These are phyloP conservation scores for Streptanthus diversifolius DNA, from an alignment of 345 rosid species.

Conservation along the genomic window DNA sequence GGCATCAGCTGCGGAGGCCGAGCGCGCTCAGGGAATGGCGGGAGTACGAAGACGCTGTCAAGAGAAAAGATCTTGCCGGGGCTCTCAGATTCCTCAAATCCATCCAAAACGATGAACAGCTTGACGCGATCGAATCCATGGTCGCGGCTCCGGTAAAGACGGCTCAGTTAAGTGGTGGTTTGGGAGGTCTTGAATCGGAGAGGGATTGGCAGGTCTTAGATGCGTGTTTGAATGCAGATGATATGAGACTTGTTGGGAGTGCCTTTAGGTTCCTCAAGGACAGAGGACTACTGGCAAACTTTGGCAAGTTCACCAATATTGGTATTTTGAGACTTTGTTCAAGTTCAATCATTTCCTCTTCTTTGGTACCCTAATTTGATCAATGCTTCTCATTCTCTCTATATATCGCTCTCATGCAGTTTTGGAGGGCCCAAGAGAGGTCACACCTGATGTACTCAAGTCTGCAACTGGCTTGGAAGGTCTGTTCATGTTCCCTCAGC, in stretches of 20 bases:
- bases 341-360: background rate
- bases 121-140: conserved; percentile 13
- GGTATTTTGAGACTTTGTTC: conserved; percentile 32
- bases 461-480: conserved; percentile 90
- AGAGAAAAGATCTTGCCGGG: conserved; percentile 72
- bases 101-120: conserved; percentile 27
- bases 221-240: conserved; percentile 87
- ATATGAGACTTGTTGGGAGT: conserved; percentile 75
- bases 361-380: background rate
- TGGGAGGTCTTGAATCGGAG: conserved; percentile 37
- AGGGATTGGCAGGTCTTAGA: conserved; percentile 86
- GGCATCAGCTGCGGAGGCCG: conserved; percentile 17
- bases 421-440: conserved; percentile 79
- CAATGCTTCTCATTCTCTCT: background rate
- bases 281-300: conserved; percentile 62
- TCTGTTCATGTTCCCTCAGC: conserved; percentile 15
- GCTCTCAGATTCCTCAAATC: conserved; percentile 79
- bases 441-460: conserved; percentile 67
- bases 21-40: conserved; percentile 68
- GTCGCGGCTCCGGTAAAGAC: conserved; percentile 9
- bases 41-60: conserved; percentile 86
- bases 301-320: conserved; percentile 65
- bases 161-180: conserved; percentile 30
- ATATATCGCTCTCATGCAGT: too few species aligned
- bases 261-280: conserved; percentile 65